Evolutionary conservation across 1,284 basidiomycete species (phyloP), one percentile per base, ranked within the genome.

Genomic region (Xerocomus tenax): DNA sequence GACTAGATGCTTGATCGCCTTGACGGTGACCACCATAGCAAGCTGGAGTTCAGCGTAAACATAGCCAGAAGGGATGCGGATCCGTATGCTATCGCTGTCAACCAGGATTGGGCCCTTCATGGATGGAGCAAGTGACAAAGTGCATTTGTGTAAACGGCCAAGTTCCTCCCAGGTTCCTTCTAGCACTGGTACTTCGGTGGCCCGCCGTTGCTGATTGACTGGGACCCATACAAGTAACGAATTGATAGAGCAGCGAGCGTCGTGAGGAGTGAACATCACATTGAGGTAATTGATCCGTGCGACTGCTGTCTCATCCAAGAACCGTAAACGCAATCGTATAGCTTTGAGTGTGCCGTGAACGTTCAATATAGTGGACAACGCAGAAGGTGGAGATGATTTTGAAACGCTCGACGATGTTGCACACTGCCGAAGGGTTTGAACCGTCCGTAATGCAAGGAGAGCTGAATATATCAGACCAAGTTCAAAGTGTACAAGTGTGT

Each of bases 41-140:
- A 84, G 74, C 38, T 91, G 76, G 43, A 91, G 70, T 41, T 87
- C 79, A 1, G 87, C 80, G 38, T 94, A 68, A 30, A 87, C 67
- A 63, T 86, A 96, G 6, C 82, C 81, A 61, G 79, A 81, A 0
- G 95, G 93, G 35, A 97, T 84, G 16, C 84, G 79, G 15, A 97
- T 64, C 16, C 82, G 80, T 3, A 80, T 76, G 43, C 79, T 83
- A 39, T 87, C 82, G 19, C 78, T 82, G 40, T 77, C 72, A 36
- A 88, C 69, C 8, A 70, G 61, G 43, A 84, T 66, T 1, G 69
- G 58, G 19, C 56, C 52, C 8, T 45, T 62, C n/a, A 65, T 50
- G 18, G 67, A 66, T 12, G 61, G 50, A 21, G 60, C 63, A 38
- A 60, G 54, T 3, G 68, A 65, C n/a, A 86, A 58, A 10, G 73